phyloP scores from a whole-genome alignment of 2,329 filamentous ascomycete genomes.

The Chaetothyriales sp. region DNA sequence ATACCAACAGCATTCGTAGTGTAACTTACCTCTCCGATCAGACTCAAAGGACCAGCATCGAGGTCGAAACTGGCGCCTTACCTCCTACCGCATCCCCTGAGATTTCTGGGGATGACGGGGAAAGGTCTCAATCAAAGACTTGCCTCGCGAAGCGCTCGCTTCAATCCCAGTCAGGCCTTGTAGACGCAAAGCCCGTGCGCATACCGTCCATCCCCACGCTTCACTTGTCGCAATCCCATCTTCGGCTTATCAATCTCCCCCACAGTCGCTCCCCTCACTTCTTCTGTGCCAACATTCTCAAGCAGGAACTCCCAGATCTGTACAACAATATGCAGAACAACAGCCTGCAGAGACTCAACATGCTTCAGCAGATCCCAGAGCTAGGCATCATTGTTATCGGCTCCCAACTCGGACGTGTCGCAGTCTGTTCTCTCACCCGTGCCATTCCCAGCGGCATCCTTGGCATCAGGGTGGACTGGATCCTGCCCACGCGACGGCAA shows the following conservation, averaged over 20 bases:
- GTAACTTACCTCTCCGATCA: neutral
- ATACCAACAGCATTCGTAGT: neutral
- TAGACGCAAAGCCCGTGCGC: neutral
- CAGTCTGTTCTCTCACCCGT: conserved; percentile 38
- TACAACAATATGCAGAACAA: conserved; percentile 1
- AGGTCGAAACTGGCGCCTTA: neutral
- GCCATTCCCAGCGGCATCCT: conserved; percentile 21
- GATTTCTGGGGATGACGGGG: neutral
- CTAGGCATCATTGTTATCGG: conserved; percentile 43
- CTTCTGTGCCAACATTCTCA: conserved; percentile 16
- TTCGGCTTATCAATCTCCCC: conserved; percentile 13
- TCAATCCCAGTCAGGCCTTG: neutral
- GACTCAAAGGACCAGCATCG: neutral
- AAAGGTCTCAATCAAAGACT: neutral
- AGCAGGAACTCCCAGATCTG: conserved; percentile 12
- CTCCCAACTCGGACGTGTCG: conserved; percentile 41
- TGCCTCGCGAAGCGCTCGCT: neutral
- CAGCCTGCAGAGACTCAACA: conserved; percentile 38
- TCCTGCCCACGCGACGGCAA: conserved; percentile 39
- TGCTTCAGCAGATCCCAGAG: conserved; percentile 42
- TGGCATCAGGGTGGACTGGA: conserved; percentile 40
- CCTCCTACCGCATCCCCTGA: neutral
- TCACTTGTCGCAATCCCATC: conserved; percentile 13
- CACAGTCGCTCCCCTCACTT: conserved; percentile 11
- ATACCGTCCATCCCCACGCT: conserved; percentile 13